These are phyloP conservation scores for Pichia sp. DNA, from an alignment of 1,139 yeast genomes.

Conservation along the genomic window DNA sequence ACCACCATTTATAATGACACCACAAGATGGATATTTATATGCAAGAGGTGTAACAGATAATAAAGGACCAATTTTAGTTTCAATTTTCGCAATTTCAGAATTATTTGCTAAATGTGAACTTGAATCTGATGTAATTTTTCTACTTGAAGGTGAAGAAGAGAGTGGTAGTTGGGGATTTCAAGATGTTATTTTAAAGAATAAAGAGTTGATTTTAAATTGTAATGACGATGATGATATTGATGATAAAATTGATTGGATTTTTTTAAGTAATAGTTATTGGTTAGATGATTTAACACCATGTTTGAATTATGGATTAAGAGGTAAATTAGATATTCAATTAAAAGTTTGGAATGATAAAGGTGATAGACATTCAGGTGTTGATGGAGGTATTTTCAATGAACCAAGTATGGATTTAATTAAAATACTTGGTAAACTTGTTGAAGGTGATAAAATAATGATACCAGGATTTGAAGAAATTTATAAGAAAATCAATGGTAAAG, in stretches of 20 bases:
- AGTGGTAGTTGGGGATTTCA: conserved; percentile 85
- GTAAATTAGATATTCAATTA: conserved; percentile 76
- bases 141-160: conserved; percentile 95
- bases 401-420: conserved; percentile 84
- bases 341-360: conserved; percentile 65
- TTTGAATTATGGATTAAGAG: conserved; percentile 87
- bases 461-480: conserved; percentile 33
- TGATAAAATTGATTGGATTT: conserved; percentile 66
- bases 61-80: conserved; percentile 90
- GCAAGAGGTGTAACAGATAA: conserved; percentile 94
- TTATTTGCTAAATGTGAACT: conserved; percentile 46
- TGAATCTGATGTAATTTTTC: conserved; percentile 66
- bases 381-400: conserved; percentile 86
- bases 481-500: not conserved
- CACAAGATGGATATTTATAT: conserved; percentile 76
- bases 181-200: conserved; percentile 42
- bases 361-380: conserved; percentile 93
- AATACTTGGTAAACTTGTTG: conserved; percentile 55
- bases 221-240: conserved; percentile 43
- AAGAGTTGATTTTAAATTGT: conserved; percentile 49
- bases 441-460: conserved; percentile 51
- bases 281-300: conserved; percentile 84
- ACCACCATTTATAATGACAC: conserved; percentile 68
- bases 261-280: conserved; percentile 91
- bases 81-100: conserved; percentile 81